phyloP scores from a whole-genome alignment of 2,329 filamentous ascomycete species.

The Cladobotryum mycophilum region DNA sequence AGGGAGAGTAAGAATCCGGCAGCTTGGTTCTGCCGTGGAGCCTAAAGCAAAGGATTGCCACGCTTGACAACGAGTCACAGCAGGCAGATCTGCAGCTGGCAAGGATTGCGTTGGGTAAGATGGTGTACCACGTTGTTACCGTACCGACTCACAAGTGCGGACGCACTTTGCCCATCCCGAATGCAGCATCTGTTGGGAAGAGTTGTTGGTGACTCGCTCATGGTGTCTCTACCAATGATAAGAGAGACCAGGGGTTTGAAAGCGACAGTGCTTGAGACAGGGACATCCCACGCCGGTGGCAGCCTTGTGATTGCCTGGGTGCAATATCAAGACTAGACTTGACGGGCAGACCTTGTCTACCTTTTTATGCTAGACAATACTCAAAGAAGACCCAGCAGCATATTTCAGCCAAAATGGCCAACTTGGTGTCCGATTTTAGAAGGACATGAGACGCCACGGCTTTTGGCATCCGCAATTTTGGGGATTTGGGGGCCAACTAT shows the following conservation, averaged over 20 bases:
- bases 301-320: too few relatives aligned
- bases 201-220: background rate
- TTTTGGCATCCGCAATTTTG: background rate
- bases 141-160: too few relatives aligned
- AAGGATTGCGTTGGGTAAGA: background rate
- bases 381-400: too few relatives aligned
- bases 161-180: too few relatives aligned
- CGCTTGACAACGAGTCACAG: background rate
- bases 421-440: too few relatives aligned
- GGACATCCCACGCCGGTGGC: too few relatives aligned
- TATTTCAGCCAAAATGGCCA: too few relatives aligned
- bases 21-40: constrained; percentile 10
- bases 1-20: constrained; percentile 10
- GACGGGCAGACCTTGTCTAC: too few relatives aligned
- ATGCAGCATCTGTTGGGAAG: too few relatives aligned
- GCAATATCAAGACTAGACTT: too few relatives aligned
- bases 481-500: background rate
- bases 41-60: background rate
- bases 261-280: too few relatives aligned
- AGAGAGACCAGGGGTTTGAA: background rate
- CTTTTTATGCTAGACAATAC: too few relatives aligned
- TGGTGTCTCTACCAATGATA: background rate
- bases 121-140: background rate
- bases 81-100: constrained; percentile 4
- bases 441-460: background rate